Percentiles rank a stretch among this genome's conserved stretches.
Conservation (phyloP, 1,284 basidiomycete genomes). For the Microbotryum violaceum region DNA sequence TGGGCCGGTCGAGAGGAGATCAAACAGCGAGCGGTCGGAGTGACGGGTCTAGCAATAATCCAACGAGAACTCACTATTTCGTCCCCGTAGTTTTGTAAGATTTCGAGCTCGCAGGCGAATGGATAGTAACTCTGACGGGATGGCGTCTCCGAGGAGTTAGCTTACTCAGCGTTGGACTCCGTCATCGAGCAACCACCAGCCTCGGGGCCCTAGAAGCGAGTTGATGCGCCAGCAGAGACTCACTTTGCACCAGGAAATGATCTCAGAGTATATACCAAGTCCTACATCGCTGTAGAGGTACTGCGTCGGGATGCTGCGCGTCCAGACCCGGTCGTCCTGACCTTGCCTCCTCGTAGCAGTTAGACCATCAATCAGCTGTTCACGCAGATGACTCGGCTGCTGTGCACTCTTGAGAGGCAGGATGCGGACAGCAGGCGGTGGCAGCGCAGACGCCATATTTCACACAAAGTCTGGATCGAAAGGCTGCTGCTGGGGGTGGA, state of each 20-base stretch:
- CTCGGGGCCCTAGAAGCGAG: background rate
- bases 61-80: constrained; percentile 42
- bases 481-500: too few relatives aligned
- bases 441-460: background rate
- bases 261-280: constrained; percentile 34
- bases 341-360: background rate
- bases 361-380: constrained; percentile 8
- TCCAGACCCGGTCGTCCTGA: background rate
- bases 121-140: constrained; percentile 67
- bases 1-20: too few relatives aligned
- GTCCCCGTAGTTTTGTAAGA: constrained; percentile 45
- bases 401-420: too few relatives aligned
- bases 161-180: background rate
- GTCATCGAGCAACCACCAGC: background rate
- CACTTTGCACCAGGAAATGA: constrained; percentile 26
- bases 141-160: background rate
- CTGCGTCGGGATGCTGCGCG: constrained; percentile 19
- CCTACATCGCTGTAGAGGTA: constrained; percentile 25
- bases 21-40: too few relatives aligned
- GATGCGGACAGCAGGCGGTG: too few relatives aligned
- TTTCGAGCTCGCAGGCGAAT: constrained; percentile 53
- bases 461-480: background rate
- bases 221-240: background rate
- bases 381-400: background rate
- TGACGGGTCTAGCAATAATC: too few relatives aligned